phyloP scores from a whole-genome alignment of 2,329 filamentous ascomycete genomes.

The Fusarium compactum region DNA sequence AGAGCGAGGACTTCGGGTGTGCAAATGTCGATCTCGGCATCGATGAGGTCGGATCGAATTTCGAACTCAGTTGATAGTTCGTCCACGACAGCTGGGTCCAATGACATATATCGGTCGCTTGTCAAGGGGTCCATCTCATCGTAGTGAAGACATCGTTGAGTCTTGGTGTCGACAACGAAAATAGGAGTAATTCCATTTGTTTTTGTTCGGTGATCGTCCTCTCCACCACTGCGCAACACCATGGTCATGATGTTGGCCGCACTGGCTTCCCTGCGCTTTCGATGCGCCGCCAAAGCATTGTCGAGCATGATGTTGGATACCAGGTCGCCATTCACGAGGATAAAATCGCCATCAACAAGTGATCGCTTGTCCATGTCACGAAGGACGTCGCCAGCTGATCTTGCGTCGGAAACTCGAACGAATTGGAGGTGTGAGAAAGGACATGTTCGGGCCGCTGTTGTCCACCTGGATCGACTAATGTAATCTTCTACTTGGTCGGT shows the following conservation, averaged over 20 bases:
- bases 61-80: constrained; percentile 79
- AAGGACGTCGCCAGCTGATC: constrained; percentile 92
- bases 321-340: constrained; percentile 92
- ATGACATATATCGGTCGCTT: constrained; percentile 72
- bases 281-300: constrained; percentile 79
- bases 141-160: constrained; percentile 89
- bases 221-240: constrained; percentile 83
- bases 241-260: constrained; percentile 99
- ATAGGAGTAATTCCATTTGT: constrained; percentile 79
- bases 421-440: constrained; percentile 86
- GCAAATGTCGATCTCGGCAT: constrained; percentile 96
- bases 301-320: constrained; percentile 92
- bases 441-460: constrained; percentile 65
- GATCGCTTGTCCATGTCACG: constrained; percentile 90
- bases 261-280: constrained; percentile 82
- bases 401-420: constrained; percentile 84
- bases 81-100: constrained; percentile 84
- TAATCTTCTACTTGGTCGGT: constrained; percentile 89
- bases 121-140: constrained; percentile 85
- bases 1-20: constrained; percentile 94
- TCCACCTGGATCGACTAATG: constrained; percentile 81
- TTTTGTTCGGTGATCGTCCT: constrained; percentile 79
- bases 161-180: constrained; percentile 86
- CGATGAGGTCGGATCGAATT: constrained; percentile 87
- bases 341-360: constrained; percentile 88